Evolutionary conservation across 2,329 filamentous ascomycete genomes (phyloP).

Genomic region (Arachnomyces sp.): DNA sequence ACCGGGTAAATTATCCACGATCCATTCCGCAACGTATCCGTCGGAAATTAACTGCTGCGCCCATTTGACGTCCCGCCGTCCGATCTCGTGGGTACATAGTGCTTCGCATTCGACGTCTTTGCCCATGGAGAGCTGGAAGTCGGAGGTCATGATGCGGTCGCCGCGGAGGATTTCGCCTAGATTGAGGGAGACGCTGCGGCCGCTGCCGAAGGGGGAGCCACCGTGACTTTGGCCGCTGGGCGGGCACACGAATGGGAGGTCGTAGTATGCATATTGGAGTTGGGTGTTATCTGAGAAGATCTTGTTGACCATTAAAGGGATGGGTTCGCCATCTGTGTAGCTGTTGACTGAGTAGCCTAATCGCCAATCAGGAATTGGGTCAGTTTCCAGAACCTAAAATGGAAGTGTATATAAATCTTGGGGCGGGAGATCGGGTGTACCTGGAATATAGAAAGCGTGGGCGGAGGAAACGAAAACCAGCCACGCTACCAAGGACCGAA

Average conservation of each 20-base stretch:
- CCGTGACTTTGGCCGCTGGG: conserved; percentile 59
- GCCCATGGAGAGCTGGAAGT: conserved; percentile 71
- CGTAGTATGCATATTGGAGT: conserved; percentile 84
- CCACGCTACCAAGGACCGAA: conserved; percentile 33
- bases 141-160: conserved; percentile 75
- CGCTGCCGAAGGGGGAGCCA: conserved; percentile 62
- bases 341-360: conserved; percentile 74
- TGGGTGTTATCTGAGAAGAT: conserved; percentile 83
- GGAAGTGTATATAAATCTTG: not conserved
- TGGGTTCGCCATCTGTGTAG: conserved; percentile 65
- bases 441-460: conserved; percentile 76
- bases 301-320: conserved; percentile 86
- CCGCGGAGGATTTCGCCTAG: conserved; percentile 80
- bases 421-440: conserved; percentile 40
- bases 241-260: conserved; percentile 79
- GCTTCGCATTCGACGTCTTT: conserved; percentile 64
- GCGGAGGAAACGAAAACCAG: conserved; percentile 45
- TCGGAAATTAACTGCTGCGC: conserved; percentile 65
- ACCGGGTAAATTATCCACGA: conserved; percentile 82
- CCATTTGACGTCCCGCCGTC: conserved; percentile 55
- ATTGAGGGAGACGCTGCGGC: conserved; percentile 71
- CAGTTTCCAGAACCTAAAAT: not conserved
- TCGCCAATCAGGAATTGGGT: conserved; percentile 11
- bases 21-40: conserved; percentile 86
- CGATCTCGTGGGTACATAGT: conserved; percentile 62